Percentiles rank a stretch among this genome's conserved stretches.
Conservation (phyloP, 352 stramenopile species). For the Globisporangium parvum region DNA sequence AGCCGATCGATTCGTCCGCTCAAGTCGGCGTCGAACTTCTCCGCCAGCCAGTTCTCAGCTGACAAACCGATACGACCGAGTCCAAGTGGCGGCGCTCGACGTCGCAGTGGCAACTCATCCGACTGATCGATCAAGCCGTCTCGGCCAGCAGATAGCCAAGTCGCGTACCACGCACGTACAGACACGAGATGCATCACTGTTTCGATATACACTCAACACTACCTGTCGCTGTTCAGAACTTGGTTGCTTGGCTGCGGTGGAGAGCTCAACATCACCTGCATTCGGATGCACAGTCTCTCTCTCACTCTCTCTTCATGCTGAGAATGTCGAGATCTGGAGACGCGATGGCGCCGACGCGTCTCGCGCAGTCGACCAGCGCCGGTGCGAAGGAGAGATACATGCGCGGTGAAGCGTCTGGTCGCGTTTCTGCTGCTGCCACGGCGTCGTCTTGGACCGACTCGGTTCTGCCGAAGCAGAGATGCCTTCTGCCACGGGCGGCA, state of each 20-base stretch:
- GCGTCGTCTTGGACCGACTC: neutral
- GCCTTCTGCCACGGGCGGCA: neutral
- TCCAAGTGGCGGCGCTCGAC: constrained; percentile 20
- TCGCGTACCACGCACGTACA: neutral
- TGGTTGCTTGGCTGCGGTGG: neutral
- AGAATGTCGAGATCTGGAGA: constrained; percentile 7
- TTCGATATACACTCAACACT: too few species aligned
- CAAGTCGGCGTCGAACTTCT: constrained; percentile 31
- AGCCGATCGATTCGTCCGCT: constrained; percentile 20
- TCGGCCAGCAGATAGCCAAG: neutral
- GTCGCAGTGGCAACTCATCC: constrained; percentile 41
- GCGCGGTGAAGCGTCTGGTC: neutral
- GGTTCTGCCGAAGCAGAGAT: neutral
- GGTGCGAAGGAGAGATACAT: neutral
- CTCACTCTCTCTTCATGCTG: neutral
- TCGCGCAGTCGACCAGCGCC: neutral
- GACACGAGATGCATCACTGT: neutral
- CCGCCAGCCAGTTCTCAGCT: constrained; percentile 30
- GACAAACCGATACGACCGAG: constrained; percentile 29
- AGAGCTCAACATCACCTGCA: too few species aligned
- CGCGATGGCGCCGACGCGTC: neutral
- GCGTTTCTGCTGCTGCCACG: neutral
- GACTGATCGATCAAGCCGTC: constrained; percentile 16
- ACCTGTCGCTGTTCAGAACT: too few species aligned
- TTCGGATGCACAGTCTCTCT: too few species aligned